Conservation (phyloP, 2,329 filamentous ascomycete species). For the Verticillium nonalfalfae region DNA sequence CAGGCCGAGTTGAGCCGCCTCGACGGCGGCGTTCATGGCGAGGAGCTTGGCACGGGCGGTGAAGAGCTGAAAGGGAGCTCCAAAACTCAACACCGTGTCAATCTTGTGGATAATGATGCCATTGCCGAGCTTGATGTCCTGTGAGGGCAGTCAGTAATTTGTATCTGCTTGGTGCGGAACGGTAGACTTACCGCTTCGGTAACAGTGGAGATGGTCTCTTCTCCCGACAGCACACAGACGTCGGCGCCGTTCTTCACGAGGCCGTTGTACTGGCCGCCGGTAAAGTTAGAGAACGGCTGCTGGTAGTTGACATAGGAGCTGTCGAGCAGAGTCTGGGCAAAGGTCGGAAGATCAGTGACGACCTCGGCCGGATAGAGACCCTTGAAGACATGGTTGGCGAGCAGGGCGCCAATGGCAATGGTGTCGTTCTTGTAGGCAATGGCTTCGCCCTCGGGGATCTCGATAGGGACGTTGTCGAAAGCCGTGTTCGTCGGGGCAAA, state of each 20-base stretch:
- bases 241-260: conserved; percentile 22
- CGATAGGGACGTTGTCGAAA: conserved; percentile 21
- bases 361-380: conserved; percentile 20
- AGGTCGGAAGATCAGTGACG: conserved; percentile 20
- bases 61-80: conserved; percentile 21
- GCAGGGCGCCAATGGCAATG: conserved; percentile 21
- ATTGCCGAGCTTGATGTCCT: conserved; percentile 22
- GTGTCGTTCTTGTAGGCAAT: conserved; percentile 21
- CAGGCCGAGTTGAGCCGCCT: conserved; percentile 17
- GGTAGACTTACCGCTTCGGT: conserved; percentile 18
- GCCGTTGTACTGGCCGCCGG: conserved; percentile 27
- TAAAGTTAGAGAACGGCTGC: conserved; percentile 29
- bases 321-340: conserved; percentile 21
- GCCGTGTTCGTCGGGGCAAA: conserved; percentile 27
- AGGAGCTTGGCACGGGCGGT: conserved; percentile 18
- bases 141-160: neutral
- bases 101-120: conserved; percentile 22
- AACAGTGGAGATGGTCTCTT: conserved; percentile 22
- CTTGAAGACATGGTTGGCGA: conserved; percentile 24
- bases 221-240: conserved; percentile 24
- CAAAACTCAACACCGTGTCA: conserved; percentile 19
- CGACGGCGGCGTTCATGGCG: conserved; percentile 20
- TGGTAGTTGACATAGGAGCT: conserved; percentile 18
- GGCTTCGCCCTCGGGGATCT: conserved; percentile 23
- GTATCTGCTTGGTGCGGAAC: neutral